These are phyloP conservation scores for Millerozyma miso DNA, from an alignment of 805 yeast species.

Conservation along the genomic window DNA sequence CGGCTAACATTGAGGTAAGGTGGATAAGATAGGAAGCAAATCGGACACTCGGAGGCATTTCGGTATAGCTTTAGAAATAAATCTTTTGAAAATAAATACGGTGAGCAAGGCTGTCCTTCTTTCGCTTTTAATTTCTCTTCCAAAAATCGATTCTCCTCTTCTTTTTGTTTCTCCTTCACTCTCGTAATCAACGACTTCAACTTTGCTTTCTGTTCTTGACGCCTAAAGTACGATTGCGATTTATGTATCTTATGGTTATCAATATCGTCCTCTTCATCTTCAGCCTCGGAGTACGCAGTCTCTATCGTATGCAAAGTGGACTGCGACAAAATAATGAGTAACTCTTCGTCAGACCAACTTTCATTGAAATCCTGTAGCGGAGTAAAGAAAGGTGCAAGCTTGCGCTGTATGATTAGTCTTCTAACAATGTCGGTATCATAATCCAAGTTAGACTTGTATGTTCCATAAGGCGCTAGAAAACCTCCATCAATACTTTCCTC, in stretches of 20 bases:
- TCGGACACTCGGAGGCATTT: conserved; percentile 82
- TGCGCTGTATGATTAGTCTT: conserved; percentile 60
- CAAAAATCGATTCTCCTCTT: conserved; percentile 33
- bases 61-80: conserved; percentile 60
- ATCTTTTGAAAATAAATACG: conserved; percentile 36
- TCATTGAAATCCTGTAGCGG: conserved; percentile 80
- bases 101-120: conserved; percentile 12
- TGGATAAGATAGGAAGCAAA: conserved; percentile 87
- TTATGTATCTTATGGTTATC: conserved; percentile 56
- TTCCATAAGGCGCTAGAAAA: conserved; percentile 85
- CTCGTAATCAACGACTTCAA: conserved; percentile 35
- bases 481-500: conserved; percentile 91
- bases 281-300: conserved; percentile 46
- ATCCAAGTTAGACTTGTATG: conserved; percentile 72
- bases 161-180: conserved; percentile 25
- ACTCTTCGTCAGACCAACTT: conserved; percentile 66
- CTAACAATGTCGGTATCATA: conserved; percentile 73
- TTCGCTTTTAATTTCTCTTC: conserved; percentile 18
- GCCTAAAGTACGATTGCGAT: conserved; percentile 40
- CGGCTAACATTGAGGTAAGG: conserved; percentile 70
- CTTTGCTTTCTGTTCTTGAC: conserved; percentile 47
- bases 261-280: conserved; percentile 51
- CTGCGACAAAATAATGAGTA: conserved; percentile 46
- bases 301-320: conserved; percentile 55
- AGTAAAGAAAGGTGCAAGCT: conserved; percentile 83